Evolutionary conservation across 495 filamentous ascomycete genomes (phyloP).

Genomic region (Cercophora sp.): DNA sequence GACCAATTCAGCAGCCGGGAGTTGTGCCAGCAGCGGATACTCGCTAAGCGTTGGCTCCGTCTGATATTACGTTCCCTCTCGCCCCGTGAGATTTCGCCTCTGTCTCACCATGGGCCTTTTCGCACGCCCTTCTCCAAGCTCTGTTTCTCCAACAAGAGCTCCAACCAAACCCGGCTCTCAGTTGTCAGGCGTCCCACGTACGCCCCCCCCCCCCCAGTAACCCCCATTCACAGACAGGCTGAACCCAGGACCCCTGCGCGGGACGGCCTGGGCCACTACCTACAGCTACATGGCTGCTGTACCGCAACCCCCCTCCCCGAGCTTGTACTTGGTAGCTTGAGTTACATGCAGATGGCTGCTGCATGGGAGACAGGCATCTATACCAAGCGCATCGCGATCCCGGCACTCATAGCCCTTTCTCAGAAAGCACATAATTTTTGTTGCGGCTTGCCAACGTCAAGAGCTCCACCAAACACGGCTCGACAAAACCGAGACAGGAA

Average conservation of each 20-base stretch:
- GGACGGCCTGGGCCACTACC: background rate
- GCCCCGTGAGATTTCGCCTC: conserved; percentile 13
- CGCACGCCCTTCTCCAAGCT: conserved; percentile 7
- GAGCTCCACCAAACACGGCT: conserved; percentile 22
- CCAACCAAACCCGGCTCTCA: background rate
- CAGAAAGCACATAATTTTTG: conserved; percentile 16
- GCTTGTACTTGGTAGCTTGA: conserved; percentile 1
- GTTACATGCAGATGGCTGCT: conserved; percentile 20
- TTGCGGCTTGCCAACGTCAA: conserved; percentile 12
- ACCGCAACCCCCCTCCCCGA: background rate
- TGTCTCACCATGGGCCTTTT: conserved; percentile 14
- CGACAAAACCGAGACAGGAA: conserved; percentile 20
- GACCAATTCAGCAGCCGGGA: conserved; percentile 14
- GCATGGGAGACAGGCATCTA: conserved; percentile 23
- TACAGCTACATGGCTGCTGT: conserved; percentile 3
- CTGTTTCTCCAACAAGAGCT: background rate
- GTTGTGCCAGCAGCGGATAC: conserved; percentile 12
- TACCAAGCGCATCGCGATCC: conserved; percentile 18
- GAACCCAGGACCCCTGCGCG: background rate
- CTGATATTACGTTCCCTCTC: conserved; percentile 20
- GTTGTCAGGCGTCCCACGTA: background rate
- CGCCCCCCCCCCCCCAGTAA: background rate
- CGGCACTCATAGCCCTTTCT: conserved; percentile 19
- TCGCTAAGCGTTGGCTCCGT: conserved; percentile 21
- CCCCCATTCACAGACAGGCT: background rate